These are phyloP conservation scores for Alternaria dauci DNA, from an alignment of 2,329 filamentous ascomycete genomes.

Conservation along the genomic window DNA sequence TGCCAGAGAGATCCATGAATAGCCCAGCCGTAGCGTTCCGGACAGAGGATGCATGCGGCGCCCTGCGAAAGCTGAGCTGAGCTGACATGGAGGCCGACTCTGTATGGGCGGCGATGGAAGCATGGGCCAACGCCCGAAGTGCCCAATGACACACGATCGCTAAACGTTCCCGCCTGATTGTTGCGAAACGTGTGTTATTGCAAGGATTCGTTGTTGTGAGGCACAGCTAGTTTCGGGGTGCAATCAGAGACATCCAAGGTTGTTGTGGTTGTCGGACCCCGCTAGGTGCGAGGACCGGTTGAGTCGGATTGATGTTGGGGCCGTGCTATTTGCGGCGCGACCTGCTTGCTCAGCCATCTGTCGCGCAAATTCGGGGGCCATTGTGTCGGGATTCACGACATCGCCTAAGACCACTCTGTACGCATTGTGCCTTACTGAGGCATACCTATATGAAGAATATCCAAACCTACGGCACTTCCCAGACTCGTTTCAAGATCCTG, in stretches of 20 bases:
- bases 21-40: constrained; percentile 21
- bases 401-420: not conserved
- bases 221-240: not conserved
- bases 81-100: constrained; percentile 11
- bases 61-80: constrained; percentile 19
- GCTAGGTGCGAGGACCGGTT: not conserved
- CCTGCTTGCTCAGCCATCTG: constrained; percentile 11
- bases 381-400: constrained; percentile 1
- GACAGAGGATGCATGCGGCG: constrained; percentile 10
- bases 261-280: constrained; percentile 10
- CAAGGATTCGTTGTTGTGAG: constrained; percentile 1
- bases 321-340: constrained; percentile 14
- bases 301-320: constrained; percentile 1
- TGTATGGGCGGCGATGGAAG: not conserved
- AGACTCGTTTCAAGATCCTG: constrained; percentile 1
- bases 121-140: not conserved
- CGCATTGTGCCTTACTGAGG: constrained; percentile 6
- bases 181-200: not conserved
- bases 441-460: not conserved
- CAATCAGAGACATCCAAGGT: constrained; percentile 4
- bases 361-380: constrained; percentile 8
- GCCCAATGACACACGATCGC: not conserved
- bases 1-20: constrained; percentile 23
- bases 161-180: not conserved
- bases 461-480: not conserved